Conservation (phyloP, 1,139 yeast genomes). For the Blastobotrys raffinosifermentans region DNA sequence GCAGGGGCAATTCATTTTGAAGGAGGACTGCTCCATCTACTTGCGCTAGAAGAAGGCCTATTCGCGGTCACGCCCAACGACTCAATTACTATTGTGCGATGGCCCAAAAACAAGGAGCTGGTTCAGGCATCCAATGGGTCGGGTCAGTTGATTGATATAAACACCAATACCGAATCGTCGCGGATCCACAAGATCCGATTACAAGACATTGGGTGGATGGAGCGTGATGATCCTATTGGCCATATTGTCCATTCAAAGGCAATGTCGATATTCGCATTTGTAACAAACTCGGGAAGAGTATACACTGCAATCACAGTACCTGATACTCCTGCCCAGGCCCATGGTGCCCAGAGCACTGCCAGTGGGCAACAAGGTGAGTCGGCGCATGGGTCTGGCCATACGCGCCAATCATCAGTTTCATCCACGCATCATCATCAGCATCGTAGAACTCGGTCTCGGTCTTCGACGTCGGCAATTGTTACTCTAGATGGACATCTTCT, state of each 20-base stretch:
- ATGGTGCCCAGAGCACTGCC: too few relatives aligned
- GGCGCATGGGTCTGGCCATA: too few relatives aligned
- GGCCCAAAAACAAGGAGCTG: constrained; percentile 11
- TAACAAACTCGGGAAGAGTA: constrained; percentile 13
- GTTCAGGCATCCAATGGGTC: too few relatives aligned
- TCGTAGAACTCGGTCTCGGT: too few relatives aligned
- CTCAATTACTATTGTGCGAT: constrained; percentile 2
- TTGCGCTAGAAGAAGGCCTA: constrained; percentile 29
- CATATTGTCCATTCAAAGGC: constrained; percentile 20
- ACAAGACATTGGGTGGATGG: background rate
- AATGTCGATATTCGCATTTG: constrained; percentile 23
- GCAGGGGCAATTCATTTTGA: constrained; percentile 27
- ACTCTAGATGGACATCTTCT: constrained; percentile 20
- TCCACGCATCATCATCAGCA: too few relatives aligned
- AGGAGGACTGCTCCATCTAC: constrained; percentile 27
- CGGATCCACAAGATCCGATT: constrained; percentile 5
- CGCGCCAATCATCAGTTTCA: too few relatives aligned
- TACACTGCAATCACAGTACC: constrained; percentile 10
- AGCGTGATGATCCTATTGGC: constrained; percentile 9
- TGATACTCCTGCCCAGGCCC: background rate
- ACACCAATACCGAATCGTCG: too few relatives aligned
- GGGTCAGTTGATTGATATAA: too few relatives aligned
- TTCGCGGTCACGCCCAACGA: constrained; percentile 25
- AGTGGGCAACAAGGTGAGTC: too few relatives aligned
- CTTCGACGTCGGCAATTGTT: too few relatives aligned